Evolutionary conservation across 441 rosid genomes (phyloP), one percentile per base, ranked within the genome.

Genomic region (Pelargonium cotyledonis): DNA sequence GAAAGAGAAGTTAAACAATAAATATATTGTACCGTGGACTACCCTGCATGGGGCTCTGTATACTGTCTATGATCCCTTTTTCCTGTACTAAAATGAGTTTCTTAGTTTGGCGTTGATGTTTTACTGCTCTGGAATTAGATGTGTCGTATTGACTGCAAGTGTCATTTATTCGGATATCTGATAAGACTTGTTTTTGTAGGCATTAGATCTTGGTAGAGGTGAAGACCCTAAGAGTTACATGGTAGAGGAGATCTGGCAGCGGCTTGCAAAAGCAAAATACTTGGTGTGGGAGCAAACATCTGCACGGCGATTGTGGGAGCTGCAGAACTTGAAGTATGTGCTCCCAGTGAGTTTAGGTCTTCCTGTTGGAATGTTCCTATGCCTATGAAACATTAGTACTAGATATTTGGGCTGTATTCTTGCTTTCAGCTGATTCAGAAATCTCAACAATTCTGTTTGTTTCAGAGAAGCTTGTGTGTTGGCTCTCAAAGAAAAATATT

Each of bases 191-290:
- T 31, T 70, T 35, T 1, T 69, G 31, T 67, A 91, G 95, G 97
- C 97, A 38, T 72, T 94, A 81, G 91, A 94, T 75, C 95, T 91
- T 72, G 97, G 93, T 65, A 83, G 90, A 82, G 86, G 85, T n/a
- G 86, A 88, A 51, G 74, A 86, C 67, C 86, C 83, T 57, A 83
- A 73, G n/a, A 82, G 93, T 46, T 85, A 88, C 60, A 86, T 88
- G 85, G 87, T 91, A 23, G 95, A 94, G 70, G 96, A 84, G 70
- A 94, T 94, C 65, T 94, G 97, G 96, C 89, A 87, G 72, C 93
- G 86, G 81, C 89, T 94, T 53, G 81, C 96, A 11, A 89, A 82
- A 77, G 96, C 98, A 23, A 94, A 89, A 78, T 93, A 88, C 81
- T 62, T 81, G 80, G 81, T 81, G 66, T 94, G 97, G 97, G 96